Evolutionary conservation across 208 protist genomes (phyloP), one percentile per base, ranked within the genome.

Genomic region (Crithidia thermophila): DNA sequence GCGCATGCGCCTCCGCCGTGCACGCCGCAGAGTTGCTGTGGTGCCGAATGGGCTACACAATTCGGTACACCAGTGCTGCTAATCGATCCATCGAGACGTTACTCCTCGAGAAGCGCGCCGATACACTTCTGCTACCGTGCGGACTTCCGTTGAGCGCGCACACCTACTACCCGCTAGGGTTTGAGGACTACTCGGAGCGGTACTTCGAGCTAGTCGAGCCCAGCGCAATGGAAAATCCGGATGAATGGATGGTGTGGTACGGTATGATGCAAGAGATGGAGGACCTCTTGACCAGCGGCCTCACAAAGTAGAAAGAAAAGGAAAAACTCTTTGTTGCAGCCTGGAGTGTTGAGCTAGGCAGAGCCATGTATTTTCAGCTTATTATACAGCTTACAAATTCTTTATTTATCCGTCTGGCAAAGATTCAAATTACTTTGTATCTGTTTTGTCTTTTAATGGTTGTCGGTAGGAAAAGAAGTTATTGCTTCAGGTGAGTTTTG

Each of bases 191-290:
- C 60, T 82, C 80, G 0, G 88, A 97, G 62, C 82, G 91, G 2
- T 72, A 89, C 25, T 82, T 94, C 27, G 75, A 81, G 66, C 76
- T 97, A 9, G 33, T 59, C 14, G 88, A 97, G 67, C 91, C 91
- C 4, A 72, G 93, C 39, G 79, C 84, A 16, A 57, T 72, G 66
- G 62, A 69, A n/a, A 55, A 82, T 1, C 42, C 85, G 0, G 84
- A 84, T 49, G 79, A 72, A 39, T 97, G 91, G 89, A 88, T 94
- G 83, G 33, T 25, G 16, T 97, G 91, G 91, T 94, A 94, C 43
- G 53, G 53, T 0, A 76, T 52, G 52, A 58, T 93, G 52, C 69
- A 83, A 25, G 52, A 62, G 11, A 42, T 91, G 58, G 52, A 82
- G 25, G 23, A 51, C 8, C 25, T 18, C 20, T 62, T 93, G 4